Percentiles rank a stretch among this genome's conserved stretches.
Evolutionary conservation across 2,329 filamentous ascomycete genomes (phyloP).

Genomic region (Nemania diffusa): DNA sequence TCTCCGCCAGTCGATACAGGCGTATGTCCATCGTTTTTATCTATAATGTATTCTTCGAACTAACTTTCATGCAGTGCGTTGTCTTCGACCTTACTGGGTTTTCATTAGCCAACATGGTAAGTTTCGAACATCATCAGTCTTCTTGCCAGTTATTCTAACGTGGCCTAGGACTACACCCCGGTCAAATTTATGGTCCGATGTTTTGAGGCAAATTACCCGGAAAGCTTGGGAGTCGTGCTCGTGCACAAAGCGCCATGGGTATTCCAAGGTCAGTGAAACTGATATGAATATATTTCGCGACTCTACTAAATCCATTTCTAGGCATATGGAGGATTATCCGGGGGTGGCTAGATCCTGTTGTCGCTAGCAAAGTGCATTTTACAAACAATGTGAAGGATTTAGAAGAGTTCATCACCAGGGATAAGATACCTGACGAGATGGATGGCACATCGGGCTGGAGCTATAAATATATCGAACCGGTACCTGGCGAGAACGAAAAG

Average conservation of each 20-base stretch:
- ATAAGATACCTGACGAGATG: constrained; percentile 81
- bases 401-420: constrained; percentile 75
- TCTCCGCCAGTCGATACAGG: constrained; percentile 87
- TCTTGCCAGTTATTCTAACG: constrained; percentile 36
- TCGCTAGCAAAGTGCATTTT: constrained; percentile 93
- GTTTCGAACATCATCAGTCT: constrained; percentile 31
- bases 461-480: constrained; percentile 84
- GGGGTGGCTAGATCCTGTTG: constrained; percentile 96
- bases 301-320: constrained; percentile 50
- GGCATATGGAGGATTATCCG: constrained; percentile 96
- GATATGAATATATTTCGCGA: constrained; percentile 45
- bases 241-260: constrained; percentile 98
- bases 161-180: constrained; percentile 81
- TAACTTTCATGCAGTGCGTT: constrained; percentile 70
- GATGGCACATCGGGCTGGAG: constrained; percentile 87
- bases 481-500: constrained; percentile 76
- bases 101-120: constrained; percentile 91
- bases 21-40: constrained; percentile 65
- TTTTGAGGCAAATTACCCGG: constrained; percentile 98
- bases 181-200: constrained; percentile 99
- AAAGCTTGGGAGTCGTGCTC: constrained; percentile 87
- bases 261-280: constrained; percentile 76
- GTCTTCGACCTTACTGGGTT: constrained; percentile 97
- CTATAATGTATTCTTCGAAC: neutral
- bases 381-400: constrained; percentile 84